These are phyloP conservation scores for Oldenlandia corymbosa DNA, from an alignment of 257 asterid genomes.

Conservation along the genomic window DNA sequence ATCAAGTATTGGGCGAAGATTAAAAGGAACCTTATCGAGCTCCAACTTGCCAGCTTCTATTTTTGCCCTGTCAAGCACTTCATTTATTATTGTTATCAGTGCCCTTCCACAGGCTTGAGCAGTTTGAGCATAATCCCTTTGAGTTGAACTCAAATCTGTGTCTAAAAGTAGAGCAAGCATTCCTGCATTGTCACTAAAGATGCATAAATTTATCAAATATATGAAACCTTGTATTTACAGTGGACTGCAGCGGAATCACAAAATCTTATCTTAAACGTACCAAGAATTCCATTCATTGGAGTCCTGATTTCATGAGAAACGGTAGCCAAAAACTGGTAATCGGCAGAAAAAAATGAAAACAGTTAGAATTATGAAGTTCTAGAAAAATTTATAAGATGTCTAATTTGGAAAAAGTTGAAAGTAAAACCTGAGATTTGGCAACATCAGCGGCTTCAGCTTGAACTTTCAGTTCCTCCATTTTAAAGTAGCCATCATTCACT, in stretches of 20 bases:
- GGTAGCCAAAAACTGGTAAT: slow-evolving; percentile 81
- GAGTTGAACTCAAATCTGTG: slow-evolving; percentile 76
- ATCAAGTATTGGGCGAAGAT: slow-evolving; percentile 65
- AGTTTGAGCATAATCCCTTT: slow-evolving; percentile 85
- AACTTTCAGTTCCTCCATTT: slow-evolving; percentile 70
- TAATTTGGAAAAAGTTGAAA: slow-evolving; percentile 8
- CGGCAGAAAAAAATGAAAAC: slow-evolving; percentile 9
- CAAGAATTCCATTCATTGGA: slow-evolving; percentile 93
- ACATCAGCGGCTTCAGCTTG: slow-evolving; percentile 93
- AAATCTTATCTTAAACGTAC: slow-evolving; percentile 30
- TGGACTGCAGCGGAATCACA: not conserved
- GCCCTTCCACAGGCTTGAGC: slow-evolving; percentile 94
- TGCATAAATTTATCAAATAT: not conserved
- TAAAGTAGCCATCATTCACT: slow-evolving; percentile 70
- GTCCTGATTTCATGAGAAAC: slow-evolving; percentile 98
- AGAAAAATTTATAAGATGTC: slow-evolving; percentile 10
- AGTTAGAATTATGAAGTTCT: slow-evolving; percentile 10
- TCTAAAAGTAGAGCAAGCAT: slow-evolving; percentile 79
- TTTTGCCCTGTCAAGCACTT: slow-evolving; percentile 89
- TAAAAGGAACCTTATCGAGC: slow-evolving; percentile 81
- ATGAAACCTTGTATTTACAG: not conserved
- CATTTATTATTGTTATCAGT: slow-evolving; percentile 77
- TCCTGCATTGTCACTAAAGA: slow-evolving; percentile 40
- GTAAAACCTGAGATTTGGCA: slow-evolving; percentile 83
- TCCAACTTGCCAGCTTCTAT: slow-evolving; percentile 84